Conservation (phyloP, 306 rosid genomes). For the Quercus robur region DNA sequence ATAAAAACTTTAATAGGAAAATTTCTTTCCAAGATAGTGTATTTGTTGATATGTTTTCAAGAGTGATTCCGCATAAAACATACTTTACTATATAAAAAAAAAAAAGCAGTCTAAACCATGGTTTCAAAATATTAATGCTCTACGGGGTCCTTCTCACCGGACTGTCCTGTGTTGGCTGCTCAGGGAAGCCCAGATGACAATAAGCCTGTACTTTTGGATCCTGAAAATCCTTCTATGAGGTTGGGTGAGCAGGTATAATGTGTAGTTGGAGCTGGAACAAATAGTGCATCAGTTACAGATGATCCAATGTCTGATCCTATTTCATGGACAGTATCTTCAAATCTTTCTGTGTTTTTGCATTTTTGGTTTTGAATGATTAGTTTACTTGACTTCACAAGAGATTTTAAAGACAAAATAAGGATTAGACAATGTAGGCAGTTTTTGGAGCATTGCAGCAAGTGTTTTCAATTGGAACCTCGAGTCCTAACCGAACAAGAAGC, state of each 20-base stretch:
- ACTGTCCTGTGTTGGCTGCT: background rate
- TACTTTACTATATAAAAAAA: background rate
- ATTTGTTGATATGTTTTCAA: conserved; percentile 1
- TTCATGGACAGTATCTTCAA: background rate
- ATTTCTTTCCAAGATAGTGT: background rate
- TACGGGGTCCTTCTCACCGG: background rate
- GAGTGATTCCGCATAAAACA: background rate
- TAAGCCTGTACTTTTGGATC: conserved; percentile 40
- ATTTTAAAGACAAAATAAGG: background rate
- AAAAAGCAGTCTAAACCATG: background rate
- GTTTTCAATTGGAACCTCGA: background rate
- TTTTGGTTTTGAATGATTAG: background rate
- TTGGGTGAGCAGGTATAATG: conserved; percentile 47
- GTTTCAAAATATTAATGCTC: background rate
- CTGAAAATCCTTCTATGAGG: conserved; percentile 26
- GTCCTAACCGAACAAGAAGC: background rate
- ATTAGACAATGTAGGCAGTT: background rate
- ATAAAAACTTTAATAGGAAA: background rate
- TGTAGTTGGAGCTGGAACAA: background rate
- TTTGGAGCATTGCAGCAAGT: background rate
- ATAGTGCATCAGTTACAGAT: background rate
- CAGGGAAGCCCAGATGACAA: conserved; percentile 52
- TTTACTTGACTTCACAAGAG: conserved; percentile 5
- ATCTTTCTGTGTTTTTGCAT: background rate
- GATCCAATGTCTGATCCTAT: background rate